Evolutionary conservation across 106 monocot genomes (phyloP), one percentile per base, ranked within the genome.

Genomic region (Allium sativum): DNA sequence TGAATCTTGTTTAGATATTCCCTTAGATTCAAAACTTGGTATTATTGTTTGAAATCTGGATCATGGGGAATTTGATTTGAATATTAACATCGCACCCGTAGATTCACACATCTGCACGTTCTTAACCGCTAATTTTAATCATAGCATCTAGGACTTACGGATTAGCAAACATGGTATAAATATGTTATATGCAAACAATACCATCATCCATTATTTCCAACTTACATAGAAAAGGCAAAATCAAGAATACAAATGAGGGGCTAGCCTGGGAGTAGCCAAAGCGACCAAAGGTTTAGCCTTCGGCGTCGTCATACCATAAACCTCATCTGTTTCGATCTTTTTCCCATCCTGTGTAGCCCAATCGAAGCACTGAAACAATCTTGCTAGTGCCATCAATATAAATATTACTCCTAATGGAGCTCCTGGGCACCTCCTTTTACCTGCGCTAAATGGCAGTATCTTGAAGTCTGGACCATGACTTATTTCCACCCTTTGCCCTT

Each of bases 401-500:
- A 92, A 75, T 18, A 46, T 54, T 4, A 82, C 70, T 7, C 84
- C 96, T 1, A 98, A 76, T 4, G 78, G 78, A 18, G 91, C 91
- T 0, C 96, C 96, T 3, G 96, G 96, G 61, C 96, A 98, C 76
- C 69, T 82, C 64, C 96, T 75, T 67, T 78, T 79, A 21, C 96
- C 96, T 0, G 90, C 84, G 15, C 88, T 72, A 58, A 92, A 88
- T 0, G 96, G 91, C 48, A 91, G 54, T 18, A 88, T 82, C 71
- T 76, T 74, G 67, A 98, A 88, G 68, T 98, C 91, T 0, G 74
- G 64, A 14, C 91, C 91, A 18, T 96, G 90, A 73, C 84, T 87
- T 13, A 96, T 87, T 73, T 96, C 90, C 57, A 87, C 87, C 3
- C 77, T 58, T 21, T 61, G 53, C 10, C 68, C 77, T 15, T 46